phyloP scores from a whole-genome alignment of 495 filamentous ascomycete genomes.

The Chaetomium fimeti region DNA sequence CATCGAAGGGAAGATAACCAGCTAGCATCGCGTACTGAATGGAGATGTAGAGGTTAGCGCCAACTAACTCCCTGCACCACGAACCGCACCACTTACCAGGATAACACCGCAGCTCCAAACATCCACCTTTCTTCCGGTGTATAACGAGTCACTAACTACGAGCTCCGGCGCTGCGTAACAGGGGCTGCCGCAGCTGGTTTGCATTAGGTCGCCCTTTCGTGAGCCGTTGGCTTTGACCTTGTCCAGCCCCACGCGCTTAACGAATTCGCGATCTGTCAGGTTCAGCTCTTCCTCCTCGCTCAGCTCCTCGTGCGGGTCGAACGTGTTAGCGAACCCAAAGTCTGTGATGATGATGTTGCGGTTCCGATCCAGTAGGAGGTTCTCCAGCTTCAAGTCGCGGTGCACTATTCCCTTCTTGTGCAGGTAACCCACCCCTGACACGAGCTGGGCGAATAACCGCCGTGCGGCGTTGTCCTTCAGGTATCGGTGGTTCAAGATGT shows the following conservation, averaged over 20 bases:
- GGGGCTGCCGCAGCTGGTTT: conserved; percentile 78
- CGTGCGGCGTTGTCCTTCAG: conserved; percentile 90
- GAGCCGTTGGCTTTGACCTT: conserved; percentile 54
- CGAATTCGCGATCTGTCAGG: conserved; percentile 77
- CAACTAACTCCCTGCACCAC: conserved; percentile 8
- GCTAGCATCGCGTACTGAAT: conserved; percentile 97
- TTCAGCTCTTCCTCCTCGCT: conserved; percentile 87
- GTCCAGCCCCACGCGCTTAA: conserved; percentile 75
- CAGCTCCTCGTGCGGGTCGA: conserved; percentile 83
- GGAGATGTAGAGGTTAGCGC: conserved; percentile 9
- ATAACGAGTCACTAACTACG: conserved; percentile 94
- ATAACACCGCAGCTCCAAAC: conserved; percentile 99
- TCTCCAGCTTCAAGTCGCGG: conserved; percentile 95
- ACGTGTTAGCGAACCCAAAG: conserved; percentile 98
- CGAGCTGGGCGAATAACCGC: conserved; percentile 89
- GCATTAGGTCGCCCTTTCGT: conserved; percentile 73
- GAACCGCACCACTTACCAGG: conserved; percentile 63
- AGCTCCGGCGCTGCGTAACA: conserved; percentile 98
- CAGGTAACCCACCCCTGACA: conserved; percentile 95
- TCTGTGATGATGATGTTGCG: conserved; percentile 99
- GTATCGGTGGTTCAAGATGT: conserved; percentile 94
- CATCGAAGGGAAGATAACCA: conserved; percentile 97
- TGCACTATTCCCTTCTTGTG: conserved; percentile 99
- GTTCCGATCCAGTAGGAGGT: conserved; percentile 91
- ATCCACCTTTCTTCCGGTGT: conserved; percentile 96